Evolutionary conservation across 768 basidiomycete species (phyloP).

Genomic region (Leccinum subtestaceum): DNA sequence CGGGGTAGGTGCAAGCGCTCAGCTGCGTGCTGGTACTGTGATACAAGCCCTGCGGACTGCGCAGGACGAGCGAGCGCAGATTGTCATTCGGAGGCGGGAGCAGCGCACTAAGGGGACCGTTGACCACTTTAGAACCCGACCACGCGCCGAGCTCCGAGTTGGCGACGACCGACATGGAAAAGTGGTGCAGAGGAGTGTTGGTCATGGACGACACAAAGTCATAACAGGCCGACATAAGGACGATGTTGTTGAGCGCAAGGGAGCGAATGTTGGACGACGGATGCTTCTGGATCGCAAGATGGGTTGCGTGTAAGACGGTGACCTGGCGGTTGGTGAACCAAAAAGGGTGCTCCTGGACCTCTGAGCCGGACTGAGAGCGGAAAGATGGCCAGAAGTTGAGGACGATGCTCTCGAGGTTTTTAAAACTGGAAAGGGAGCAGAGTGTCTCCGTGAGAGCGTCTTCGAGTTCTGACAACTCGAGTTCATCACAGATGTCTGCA

Average conservation of each 20-base stretch:
- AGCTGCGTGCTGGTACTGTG: slow-evolving; percentile 27
- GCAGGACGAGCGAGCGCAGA: slow-evolving; percentile 23
- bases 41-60: slow-evolving; percentile 30
- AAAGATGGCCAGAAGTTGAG: slow-evolving; percentile 35
- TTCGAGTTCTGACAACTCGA: slow-evolving; percentile 33
- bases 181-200: slow-evolving; percentile 28
- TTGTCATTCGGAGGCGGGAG: slow-evolving; percentile 21
- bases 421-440: slow-evolving; percentile 18
- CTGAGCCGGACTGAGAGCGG: slow-evolving; percentile 19
- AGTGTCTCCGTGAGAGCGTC: slow-evolving; percentile 28
- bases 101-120: slow-evolving; percentile 25
- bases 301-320: slow-evolving; percentile 22
- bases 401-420: slow-evolving; percentile 19
- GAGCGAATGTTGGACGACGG: slow-evolving; percentile 19
- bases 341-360: slow-evolving; percentile 28
- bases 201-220: slow-evolving; percentile 27
- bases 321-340: slow-evolving; percentile 33
- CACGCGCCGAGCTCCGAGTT: slow-evolving; percentile 29
- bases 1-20: slow-evolving; percentile 20
- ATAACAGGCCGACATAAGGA: slow-evolving; percentile 26
- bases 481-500: slow-evolving; percentile 22
- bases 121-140: slow-evolving; percentile 32
- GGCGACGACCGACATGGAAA: slow-evolving; percentile 31
- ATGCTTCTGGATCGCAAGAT: slow-evolving; percentile 18
- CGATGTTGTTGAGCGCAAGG: slow-evolving; percentile 25